These are phyloP conservation scores for Fusarium sp. DNA, from an alignment of 2,329 filamentous ascomycete genomes.

Conservation along the genomic window DNA sequence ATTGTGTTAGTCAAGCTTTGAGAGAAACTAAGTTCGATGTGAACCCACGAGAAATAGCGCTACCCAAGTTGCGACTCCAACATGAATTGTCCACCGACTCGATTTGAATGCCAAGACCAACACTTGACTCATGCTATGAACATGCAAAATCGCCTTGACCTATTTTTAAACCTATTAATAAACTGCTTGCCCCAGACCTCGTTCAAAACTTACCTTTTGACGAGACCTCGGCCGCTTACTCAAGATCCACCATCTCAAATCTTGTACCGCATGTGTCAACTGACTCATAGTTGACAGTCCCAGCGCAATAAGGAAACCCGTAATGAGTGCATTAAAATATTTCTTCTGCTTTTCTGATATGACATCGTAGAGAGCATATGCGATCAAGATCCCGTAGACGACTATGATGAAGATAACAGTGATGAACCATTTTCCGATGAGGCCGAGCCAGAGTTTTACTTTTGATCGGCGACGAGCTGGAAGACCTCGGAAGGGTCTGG, in stretches of 20 bases:
- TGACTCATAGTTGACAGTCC: background rate
- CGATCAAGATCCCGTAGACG: background rate
- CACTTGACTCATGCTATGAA: background rate
- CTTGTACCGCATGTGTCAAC: background rate
- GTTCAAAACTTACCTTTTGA: background rate
- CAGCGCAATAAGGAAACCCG: background rate
- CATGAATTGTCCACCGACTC: background rate
- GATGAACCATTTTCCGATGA: background rate
- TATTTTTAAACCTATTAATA: rapidly evolving
- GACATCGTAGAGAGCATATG: background rate
- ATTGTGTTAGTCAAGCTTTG: background rate
- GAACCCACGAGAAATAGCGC: background rate
- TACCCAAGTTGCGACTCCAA: background rate
- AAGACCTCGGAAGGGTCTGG: background rate
- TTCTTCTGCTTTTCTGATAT: background rate
- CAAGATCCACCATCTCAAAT: background rate
- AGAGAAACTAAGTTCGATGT: background rate
- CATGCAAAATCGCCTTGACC: background rate
- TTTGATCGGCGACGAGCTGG: background rate
- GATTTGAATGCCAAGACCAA: background rate
- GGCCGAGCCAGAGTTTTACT: background rate
- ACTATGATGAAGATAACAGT: background rate
- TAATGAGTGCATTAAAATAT: background rate
- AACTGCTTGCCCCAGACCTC: rapidly evolving
- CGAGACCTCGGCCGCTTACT: background rate